Evolutionary conservation across 2,329 filamentous ascomycete species (phyloP).

Genomic region (Diaporthe caulivora): DNA sequence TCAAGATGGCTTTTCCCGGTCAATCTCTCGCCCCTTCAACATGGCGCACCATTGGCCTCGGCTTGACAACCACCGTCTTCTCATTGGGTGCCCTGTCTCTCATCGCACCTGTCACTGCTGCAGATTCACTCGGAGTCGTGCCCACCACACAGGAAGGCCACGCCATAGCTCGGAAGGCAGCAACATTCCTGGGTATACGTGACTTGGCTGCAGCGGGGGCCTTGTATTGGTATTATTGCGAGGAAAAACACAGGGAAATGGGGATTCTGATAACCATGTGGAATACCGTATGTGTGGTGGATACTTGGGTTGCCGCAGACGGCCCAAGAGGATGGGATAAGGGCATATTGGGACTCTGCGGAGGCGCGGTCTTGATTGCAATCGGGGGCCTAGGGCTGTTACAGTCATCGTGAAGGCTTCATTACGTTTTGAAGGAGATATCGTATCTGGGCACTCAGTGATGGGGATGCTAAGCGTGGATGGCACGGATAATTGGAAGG

Average conservation of each 20-base stretch:
- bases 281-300: not conserved
- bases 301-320: not conserved
- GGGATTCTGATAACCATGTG: not conserved
- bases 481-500: too few species aligned
- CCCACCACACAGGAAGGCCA: not conserved
- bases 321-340: not conserved
- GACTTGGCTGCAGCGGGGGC: not conserved
- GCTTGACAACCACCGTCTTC: not conserved
- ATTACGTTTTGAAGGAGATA: too few species aligned
- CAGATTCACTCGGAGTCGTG: not conserved
- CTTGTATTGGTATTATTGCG: not conserved
- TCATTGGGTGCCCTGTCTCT: not conserved
- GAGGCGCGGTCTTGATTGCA: not conserved
- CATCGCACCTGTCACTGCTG: not conserved
- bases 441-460: too few species aligned
- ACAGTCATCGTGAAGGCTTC: not conserved
- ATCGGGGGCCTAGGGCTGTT: not conserved
- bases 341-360: not conserved
- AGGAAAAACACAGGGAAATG: not conserved
- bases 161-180: not conserved
- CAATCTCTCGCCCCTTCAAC: not conserved
- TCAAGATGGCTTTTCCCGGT: not conserved
- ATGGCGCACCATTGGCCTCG: not conserved
- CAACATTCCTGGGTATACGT: not conserved
- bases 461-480: too few species aligned